phyloP scores from a whole-genome alignment of 352 stramenopile genomes.

The Pythium folliculosum region DNA sequence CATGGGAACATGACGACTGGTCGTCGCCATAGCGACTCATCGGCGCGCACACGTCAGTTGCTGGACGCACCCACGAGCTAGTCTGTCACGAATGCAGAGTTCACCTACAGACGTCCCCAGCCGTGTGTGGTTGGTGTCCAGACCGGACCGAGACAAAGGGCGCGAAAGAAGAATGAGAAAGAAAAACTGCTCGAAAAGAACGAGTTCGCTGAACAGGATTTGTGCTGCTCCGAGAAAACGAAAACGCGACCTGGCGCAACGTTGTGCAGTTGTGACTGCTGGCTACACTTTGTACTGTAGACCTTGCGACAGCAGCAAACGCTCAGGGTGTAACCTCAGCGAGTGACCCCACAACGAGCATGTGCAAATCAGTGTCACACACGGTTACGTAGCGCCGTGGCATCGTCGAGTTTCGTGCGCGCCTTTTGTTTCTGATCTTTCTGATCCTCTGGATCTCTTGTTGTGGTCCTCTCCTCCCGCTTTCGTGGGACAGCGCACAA shows the following conservation, averaged over 20 bases:
- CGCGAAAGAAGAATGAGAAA: slow-evolving; percentile 2
- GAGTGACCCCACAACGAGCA: neutral
- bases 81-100: neutral
- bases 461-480: neutral
- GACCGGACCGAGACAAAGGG: neutral
- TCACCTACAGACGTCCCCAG: neutral
- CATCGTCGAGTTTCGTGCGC: slow-evolving; percentile 1
- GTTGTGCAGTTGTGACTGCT: slow-evolving; percentile 14
- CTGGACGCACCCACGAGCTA: neutral
- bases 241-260: neutral
- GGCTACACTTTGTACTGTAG: neutral
- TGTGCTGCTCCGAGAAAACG: slow-evolving; percentile 6
- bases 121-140: neutral
- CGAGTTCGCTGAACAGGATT: slow-evolving; percentile 7
- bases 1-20: neutral
- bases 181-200: slow-evolving; percentile 16
- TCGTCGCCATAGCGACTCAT: neutral
- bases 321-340: neutral
- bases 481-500: neutral
- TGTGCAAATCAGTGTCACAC: neutral
- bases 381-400: neutral
- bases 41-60: neutral
- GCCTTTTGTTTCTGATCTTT: slow-evolving; percentile 1
- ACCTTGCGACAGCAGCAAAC: neutral
- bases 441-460: slow-evolving; percentile 4